Conservation (phyloP, 1,284 basidiomycete species). For the Puccinia novopanici region DNA sequence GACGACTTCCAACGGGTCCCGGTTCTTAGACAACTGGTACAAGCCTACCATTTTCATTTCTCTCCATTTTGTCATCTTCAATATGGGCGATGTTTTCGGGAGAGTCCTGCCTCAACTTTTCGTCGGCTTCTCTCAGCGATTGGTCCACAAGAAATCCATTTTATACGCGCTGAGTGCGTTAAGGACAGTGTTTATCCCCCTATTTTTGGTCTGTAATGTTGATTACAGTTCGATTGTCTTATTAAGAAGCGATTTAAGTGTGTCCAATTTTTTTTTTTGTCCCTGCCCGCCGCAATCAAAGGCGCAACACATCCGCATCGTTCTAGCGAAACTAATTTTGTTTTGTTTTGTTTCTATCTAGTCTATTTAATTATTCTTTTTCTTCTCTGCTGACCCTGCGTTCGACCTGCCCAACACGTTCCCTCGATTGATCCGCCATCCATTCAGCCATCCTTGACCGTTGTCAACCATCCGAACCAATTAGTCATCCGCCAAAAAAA, state of each 20-base stretch:
- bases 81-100: conserved; percentile 56
- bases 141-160: not conserved
- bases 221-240: conserved; percentile 44
- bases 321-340: not conserved
- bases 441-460: no score
- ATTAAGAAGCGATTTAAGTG: conserved; percentile 55
- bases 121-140: not conserved
- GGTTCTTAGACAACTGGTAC: conserved; percentile 30
- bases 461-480: no score
- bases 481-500: no score
- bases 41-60: conserved; percentile 54
- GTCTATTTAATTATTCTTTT: conserved; percentile 56
- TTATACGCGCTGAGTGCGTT: not conserved
- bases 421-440: no score
- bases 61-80: conserved; percentile 56
- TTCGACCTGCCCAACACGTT: no score
- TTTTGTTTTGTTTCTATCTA: conserved; percentile 10
- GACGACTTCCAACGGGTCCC: conserved; percentile 8
- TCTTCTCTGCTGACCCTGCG: no score
- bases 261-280: conserved; percentile 1
- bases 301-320: not conserved
- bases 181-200: conserved; percentile 28
- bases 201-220: conserved; percentile 51
- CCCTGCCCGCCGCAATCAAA: not conserved
- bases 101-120: conserved; percentile 55